A percentile compares a stretch with the other conserved stretches of the same genome.
Conservation (phyloP, 352 stramenopile species). For the Globisporangium emineosum region DNA sequence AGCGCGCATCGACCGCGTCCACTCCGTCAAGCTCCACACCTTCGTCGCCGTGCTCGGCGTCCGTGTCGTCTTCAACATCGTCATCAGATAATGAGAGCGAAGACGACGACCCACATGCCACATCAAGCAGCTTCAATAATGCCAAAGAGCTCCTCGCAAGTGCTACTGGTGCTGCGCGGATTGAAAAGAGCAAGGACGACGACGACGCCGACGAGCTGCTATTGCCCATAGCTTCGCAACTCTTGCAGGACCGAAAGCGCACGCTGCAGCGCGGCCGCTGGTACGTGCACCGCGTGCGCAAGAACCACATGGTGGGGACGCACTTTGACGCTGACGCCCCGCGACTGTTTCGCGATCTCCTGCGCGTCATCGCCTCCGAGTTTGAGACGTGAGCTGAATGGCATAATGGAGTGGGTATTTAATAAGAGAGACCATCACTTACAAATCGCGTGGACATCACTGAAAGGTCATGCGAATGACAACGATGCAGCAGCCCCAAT, state of each 20-base stretch:
- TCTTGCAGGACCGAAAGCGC: constrained; percentile 10
- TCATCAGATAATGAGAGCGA: background rate
- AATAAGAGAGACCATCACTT: too few relatives aligned
- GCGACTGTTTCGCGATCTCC: background rate
- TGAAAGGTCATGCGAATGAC: too few relatives aligned
- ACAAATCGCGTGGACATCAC: too few relatives aligned
- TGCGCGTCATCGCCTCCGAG: constrained; percentile 1
- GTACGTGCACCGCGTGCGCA: constrained; percentile 78
- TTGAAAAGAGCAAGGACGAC: background rate
- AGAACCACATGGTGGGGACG: constrained; percentile 71
- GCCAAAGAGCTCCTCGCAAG: background rate
- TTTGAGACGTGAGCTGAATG: constrained; percentile 2
- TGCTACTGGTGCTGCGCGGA: background rate
- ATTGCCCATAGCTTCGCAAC: constrained; percentile 45
- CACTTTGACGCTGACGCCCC: constrained; percentile 26
- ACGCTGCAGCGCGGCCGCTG: constrained; percentile 58
- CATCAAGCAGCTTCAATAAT: too few relatives aligned
- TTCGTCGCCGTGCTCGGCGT: background rate
- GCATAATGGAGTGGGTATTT: too few relatives aligned
- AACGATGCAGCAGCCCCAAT: background rate
- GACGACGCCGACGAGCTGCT: background rate
- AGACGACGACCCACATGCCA: background rate
- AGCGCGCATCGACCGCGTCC: background rate
- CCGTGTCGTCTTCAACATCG: background rate
- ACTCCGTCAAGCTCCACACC: background rate